Evolutionary conservation across 495 filamentous ascomycete species (phyloP), one percentile per base, ranked within the genome.

Genomic region (Rhypophila decipiens): DNA sequence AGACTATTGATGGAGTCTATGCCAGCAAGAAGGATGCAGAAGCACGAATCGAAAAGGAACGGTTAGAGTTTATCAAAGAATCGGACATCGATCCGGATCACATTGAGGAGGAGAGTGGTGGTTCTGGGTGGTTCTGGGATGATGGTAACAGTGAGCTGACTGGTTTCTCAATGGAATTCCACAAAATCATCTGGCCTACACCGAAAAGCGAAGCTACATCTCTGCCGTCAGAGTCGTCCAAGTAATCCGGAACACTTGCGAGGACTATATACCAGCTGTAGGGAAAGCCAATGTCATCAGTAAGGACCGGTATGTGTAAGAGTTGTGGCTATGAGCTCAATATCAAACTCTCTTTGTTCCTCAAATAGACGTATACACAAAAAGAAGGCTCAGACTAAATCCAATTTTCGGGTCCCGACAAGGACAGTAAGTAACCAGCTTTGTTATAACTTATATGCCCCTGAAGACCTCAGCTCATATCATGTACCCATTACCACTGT

Each of bases 401-500:
- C n/a, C n/a, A n/a, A n/a, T n/a, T n/a, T n/a, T n/a, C n/a, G n/a
- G n/a, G n/a, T n/a, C n/a, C n/a, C n/a, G n/a, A n/a, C n/a, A n/a
- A n/a, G n/a, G n/a, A n/a, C n/a, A n/a, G n/a, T n/a, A n/a, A n/a
- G n/a, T n/a, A n/a, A n/a, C n/a, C n/a, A n/a, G n/a, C n/a, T n/a
- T n/a, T n/a, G n/a, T n/a, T n/a, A n/a, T n/a, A n/a, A n/a, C n/a
- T n/a, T n/a, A n/a, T n/a, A n/a, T n/a, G n/a, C n/a, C n/a, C n/a
- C n/a, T n/a, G n/a, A n/a, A n/a, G n/a, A n/a, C n/a, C n/a, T n/a
- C n/a, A n/a, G n/a, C n/a, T n/a, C n/a, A n/a, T n/a, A n/a, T n/a
- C n/a, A n/a, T n/a, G n/a, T n/a, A n/a, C n/a, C n/a, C 39, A 42
- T 17, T 12, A 51, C 48, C 52, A 55, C 36, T 46, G 18, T 17